Evolutionary conservation across 306 rosid species (phyloP), one percentile per base, ranked within the genome.

Genomic region (Vachellia collinsii): DNA sequence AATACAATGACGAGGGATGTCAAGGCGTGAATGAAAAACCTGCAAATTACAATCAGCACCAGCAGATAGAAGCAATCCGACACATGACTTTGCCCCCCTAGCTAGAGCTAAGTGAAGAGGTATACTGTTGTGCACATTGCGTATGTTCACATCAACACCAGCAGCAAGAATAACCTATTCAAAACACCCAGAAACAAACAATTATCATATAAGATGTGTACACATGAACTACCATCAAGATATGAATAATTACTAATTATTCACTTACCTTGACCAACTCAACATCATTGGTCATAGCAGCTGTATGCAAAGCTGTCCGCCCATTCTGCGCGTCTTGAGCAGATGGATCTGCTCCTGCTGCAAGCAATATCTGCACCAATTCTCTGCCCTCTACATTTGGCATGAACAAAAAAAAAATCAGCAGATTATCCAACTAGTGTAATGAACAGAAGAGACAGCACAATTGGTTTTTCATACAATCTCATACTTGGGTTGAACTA

Each of bases 71-170:
- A 95, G 99, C 89, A 95, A 88, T 78, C 96, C 90, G 82, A 93
- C 88, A 80, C 98, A 93, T 80, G 94, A 88, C 88, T 93, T 95
- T 39, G 99, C 97, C 66, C 99, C 99, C 90, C 98, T 89, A 86
- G 98, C 98, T 84, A 95, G 81, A 39, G 99, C 97, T 74, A 95
- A 92, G 76, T 95, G 99, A 80, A 95, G 97, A 72, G 99, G 99
- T 83, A 93, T 90, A 74, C 93, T 93, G 85, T 93, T 93, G 87
- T 93, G 97, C 84, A 87, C 91, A 89, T 92, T 93, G 76, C 90
- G 89, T 72, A 92, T 91, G 91, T 95, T 93, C 85, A 93, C 99
- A 89, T 89, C 90, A 70, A 95, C 96, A 59, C 98, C 97, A 64
- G 93, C 98, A 77, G 90, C 88, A 77, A 95, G 94, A 83, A 95